Conservation (phyloP, 1,284 basidiomycete species). For the Sporisorium iseilematis-ciliati region DNA sequence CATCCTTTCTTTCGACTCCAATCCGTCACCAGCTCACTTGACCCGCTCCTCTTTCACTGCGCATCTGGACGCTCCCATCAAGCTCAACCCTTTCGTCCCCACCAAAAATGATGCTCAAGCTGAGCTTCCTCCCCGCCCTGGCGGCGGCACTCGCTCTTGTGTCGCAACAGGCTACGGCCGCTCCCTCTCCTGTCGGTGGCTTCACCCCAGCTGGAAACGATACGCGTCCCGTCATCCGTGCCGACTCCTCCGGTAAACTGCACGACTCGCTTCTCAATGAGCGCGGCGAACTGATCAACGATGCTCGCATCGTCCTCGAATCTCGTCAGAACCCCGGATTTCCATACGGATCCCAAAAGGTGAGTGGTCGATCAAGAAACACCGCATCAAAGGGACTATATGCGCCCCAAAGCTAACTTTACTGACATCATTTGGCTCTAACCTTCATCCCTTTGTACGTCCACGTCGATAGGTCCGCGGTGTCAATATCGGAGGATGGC, state of each 20-base stretch:
- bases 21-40: not conserved
- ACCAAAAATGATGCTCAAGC: constrained; percentile 26
- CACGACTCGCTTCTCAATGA: constrained; percentile 45
- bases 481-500: constrained; percentile 68
- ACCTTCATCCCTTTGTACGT: not conserved
- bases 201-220: constrained; percentile 34
- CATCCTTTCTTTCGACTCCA: not conserved
- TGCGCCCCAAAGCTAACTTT: not conserved
- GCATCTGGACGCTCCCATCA: not conserved
- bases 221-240: constrained; percentile 42
- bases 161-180: constrained; percentile 18
- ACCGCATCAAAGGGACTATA: not conserved
- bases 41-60: not conserved
- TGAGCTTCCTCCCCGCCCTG: constrained; percentile 20
- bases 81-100: not conserved
- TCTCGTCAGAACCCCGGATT: constrained; percentile 47
- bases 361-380: constrained; percentile 3
- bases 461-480: constrained; percentile 54
- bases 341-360: constrained; percentile 36
- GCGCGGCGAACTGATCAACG: constrained; percentile 32
- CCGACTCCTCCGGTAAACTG: constrained; percentile 26
- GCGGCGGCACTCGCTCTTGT: constrained; percentile 27
- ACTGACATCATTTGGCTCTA: not conserved
- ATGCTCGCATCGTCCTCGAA: constrained; percentile 46
- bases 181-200: constrained; percentile 25